phyloP scores from a whole-genome alignment of 371 early-diverging fungal species.

The Encephalitozoon hellem region DNA sequence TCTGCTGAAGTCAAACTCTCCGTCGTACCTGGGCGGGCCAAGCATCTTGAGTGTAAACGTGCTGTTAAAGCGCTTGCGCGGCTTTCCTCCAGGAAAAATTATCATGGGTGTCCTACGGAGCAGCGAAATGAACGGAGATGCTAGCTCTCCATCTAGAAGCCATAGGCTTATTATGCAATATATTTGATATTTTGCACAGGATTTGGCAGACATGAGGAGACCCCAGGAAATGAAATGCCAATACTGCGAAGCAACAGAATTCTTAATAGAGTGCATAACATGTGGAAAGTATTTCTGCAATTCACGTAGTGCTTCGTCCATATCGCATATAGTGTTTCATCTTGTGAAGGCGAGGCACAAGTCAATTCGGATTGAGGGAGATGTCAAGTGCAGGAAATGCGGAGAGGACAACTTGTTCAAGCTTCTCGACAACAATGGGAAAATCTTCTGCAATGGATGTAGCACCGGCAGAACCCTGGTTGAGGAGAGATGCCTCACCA shows the following conservation, averaged over 20 bases:
- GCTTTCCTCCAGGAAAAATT: neutral
- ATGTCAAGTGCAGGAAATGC: slow-evolving; percentile 81
- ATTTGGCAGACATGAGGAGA: neutral
- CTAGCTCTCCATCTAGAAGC: neutral
- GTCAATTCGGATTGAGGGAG: slow-evolving; percentile 65
- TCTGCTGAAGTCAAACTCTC: slow-evolving; percentile 1
- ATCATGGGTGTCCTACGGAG: neutral
- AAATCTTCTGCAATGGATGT: slow-evolving; percentile 63
- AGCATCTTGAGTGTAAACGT: neutral
- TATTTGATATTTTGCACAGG: neutral
- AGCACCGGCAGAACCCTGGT: slow-evolving; percentile 66
- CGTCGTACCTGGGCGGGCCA: neutral
- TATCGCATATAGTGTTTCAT: slow-evolving; percentile 86
- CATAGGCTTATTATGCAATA: neutral
- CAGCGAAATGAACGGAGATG: neutral
- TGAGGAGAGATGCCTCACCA: slow-evolving; percentile 71
- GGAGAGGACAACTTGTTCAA: slow-evolving; percentile 83
- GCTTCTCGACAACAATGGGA: slow-evolving; percentile 57
- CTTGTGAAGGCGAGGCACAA: slow-evolving; percentile 82
- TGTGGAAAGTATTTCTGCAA: slow-evolving; percentile 93
- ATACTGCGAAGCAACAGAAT: slow-evolving; percentile 62
- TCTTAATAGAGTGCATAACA: slow-evolving; percentile 79
- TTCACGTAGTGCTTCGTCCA: slow-evolving; percentile 74
- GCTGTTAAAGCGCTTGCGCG: neutral
- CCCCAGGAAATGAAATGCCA: slow-evolving; percentile 21